These are phyloP conservation scores for Psophocarpus tetragonolobus DNA, from an alignment of 306 rosid species.

Conservation along the genomic window DNA sequence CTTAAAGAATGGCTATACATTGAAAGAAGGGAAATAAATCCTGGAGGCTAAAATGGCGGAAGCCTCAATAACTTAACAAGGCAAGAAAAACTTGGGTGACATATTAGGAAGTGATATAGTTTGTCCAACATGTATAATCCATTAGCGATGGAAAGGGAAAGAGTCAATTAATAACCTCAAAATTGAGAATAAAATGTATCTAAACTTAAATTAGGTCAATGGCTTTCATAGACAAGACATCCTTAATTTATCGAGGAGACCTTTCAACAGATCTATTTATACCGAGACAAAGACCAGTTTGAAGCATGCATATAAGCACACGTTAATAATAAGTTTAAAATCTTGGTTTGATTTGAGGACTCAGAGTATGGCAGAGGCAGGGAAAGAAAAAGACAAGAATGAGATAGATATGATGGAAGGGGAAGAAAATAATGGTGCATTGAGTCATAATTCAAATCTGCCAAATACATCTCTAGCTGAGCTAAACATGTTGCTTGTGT, in stretches of 20 bases:
- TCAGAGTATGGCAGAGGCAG: constrained; percentile 31
- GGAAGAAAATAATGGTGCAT: constrained; percentile 13
- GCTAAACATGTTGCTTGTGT: constrained; percentile 52
- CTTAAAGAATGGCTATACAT: background rate
- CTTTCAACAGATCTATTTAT: constrained; percentile 24
- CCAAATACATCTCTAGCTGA: constrained; percentile 38
- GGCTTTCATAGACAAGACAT: background rate
- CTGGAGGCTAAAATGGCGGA: constrained; percentile 2
- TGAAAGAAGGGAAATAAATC: background rate
- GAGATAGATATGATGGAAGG: constrained; percentile 18
- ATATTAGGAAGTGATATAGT: background rate
- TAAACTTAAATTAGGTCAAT: constrained; percentile 1
- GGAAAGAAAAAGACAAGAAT: constrained; percentile 9
- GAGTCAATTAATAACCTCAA: constrained; percentile 14
- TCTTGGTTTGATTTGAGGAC: constrained; percentile 1
- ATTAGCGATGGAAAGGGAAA: background rate
- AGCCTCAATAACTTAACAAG: constrained; percentile 21
- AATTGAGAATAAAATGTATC: background rate
- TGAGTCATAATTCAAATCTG: background rate
- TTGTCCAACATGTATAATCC: background rate
- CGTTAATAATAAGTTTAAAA: background rate
- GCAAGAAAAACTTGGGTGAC: background rate
- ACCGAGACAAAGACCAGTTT: background rate
- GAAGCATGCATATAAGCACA: background rate
- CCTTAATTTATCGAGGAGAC: background rate